These are phyloP conservation scores for Marasmius tenuissimus DNA, from an alignment of 1,284 basidiomycete species.

Conservation along the genomic window DNA sequence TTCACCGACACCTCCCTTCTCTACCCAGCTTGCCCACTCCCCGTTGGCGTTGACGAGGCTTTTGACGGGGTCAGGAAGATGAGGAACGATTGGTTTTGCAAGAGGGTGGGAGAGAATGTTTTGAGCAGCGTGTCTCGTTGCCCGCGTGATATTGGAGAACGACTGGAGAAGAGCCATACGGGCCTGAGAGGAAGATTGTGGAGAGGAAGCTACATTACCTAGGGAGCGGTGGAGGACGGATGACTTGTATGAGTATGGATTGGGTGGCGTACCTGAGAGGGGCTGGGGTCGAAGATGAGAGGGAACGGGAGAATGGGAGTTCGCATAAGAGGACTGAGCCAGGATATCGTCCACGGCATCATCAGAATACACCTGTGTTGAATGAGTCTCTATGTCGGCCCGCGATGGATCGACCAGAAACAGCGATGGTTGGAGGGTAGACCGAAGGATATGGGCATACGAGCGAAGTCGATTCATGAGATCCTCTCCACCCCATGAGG, in stretches of 20 bases:
- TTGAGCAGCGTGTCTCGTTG: conserved; percentile 86
- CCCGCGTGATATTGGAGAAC: conserved; percentile 87
- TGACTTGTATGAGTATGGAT: conserved; percentile 65
- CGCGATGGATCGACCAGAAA: conserved; percentile 93
- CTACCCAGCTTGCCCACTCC: conserved; percentile 84
- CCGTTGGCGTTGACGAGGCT: conserved; percentile 85
- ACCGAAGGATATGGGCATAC: conserved; percentile 78
- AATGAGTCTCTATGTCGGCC: conserved; percentile 88
- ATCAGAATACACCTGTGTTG: conserved; percentile 76
- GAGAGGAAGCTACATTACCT: conserved; percentile 47
- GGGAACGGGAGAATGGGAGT: conserved; percentile 82
- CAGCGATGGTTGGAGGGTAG: conserved; percentile 75
- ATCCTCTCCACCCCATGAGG: conserved; percentile 85
- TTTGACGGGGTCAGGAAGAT: conserved; percentile 88
- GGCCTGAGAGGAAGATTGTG: conserved; percentile 60
- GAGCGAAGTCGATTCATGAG: conserved; percentile 69
- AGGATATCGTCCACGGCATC: conserved; percentile 83
- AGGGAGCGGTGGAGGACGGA: conserved; percentile 80
- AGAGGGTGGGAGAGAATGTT: conserved; percentile 92
- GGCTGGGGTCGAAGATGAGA: conserved; percentile 75
- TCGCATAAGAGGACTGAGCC: conserved; percentile 70
- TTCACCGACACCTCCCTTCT: conserved; percentile 85
- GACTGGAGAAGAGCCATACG: conserved; percentile 79
- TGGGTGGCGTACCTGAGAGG: conserved; percentile 47
- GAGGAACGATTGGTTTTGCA: conserved; percentile 91